A percentile compares a stretch with the other conserved stretches of the same genome.
phyloP scores from a whole-genome alignment of 108 stramenopile species.

The Asterionellopsis glacialis region DNA sequence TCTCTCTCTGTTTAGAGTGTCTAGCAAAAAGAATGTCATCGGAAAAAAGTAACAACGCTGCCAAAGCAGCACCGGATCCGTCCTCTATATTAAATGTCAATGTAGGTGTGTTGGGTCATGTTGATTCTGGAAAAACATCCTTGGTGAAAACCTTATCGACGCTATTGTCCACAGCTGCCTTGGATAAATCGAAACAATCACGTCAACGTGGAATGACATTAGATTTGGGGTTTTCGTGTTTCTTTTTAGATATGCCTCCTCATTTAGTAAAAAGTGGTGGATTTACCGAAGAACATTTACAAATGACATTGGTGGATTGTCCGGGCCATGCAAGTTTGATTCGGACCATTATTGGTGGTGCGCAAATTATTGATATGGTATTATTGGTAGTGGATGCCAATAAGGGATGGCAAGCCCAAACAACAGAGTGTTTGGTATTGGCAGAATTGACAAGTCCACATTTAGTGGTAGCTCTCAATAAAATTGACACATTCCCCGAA shows the following conservation, averaged over 20 bases:
- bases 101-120: conserved; percentile 97
- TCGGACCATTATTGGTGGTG: conserved; percentile 97
- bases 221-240: conserved; percentile 96
- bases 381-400: conserved; percentile 95
- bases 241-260: conserved; percentile 76
- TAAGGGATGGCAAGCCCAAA: conserved; percentile 99
- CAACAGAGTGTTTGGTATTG: conserved; percentile 97
- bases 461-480: conserved; percentile 90
- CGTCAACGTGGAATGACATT: conserved; percentile 95
- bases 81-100: conserved; percentile 85
- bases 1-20: too few species aligned
- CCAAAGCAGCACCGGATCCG: too few species aligned
- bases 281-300: conserved; percentile 22
- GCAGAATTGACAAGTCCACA: conserved; percentile 91
- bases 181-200: conserved; percentile 95
- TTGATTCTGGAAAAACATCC: conserved; percentile 97
- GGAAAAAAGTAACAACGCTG: too few species aligned
- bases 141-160: conserved; percentile 94
- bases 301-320: conserved; percentile 95
- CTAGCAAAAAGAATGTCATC: too few species aligned
- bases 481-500: conserved; percentile 84
- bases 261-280: conserved; percentile 28
- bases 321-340: conserved; percentile 98
- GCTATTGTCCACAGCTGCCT: conserved; percentile 90
- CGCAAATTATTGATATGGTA: conserved; percentile 96